Base-by-base conservation (phyloP, 805 yeast genomes). In the Kodamaea hsintzibuensis region DNA sequence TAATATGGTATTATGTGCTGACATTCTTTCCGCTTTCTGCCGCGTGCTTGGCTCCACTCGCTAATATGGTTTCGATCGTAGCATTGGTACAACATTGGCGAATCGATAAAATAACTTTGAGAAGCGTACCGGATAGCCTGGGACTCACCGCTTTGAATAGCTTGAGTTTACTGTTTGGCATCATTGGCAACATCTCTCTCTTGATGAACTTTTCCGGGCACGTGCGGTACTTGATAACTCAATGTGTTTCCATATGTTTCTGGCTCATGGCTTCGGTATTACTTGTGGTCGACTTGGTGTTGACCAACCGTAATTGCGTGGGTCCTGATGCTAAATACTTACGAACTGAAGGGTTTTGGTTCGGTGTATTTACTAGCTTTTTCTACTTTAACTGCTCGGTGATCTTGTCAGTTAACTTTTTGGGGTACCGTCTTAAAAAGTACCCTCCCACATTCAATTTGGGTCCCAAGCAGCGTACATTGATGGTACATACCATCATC, bases 31-130 rank as follows among this genome's bases (percentile, higher is more conserved):
- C 97, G 0, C 77, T 90, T 22, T 65, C 86, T 7, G 84, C 92
- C 0, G 91, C 93, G 3, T 88, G 93, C 59, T 62, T 85, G 38
- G 96, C 95, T 0, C 96, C 96, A 0, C 61, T 90, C 25, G 85
- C 93, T 6, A 89, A 89, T 60, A 80, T 88, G 77, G 78, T 84
- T 42, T 86, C 93, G 0, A 74, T 88, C 4, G 84, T 88, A 1
- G 89, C 92, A 5, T 76, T 89, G 13, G 83, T 85, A 0, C 85
- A 87, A 53, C 76, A 79, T 47, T 90, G 97, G 97, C 67, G 86
- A 50, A 45, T 63, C 4, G 64, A 67, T 19, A 63, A 58, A 2
- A 58, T 57, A 3, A 58, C 66, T 0, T 68, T 70, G 0, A 42
- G 55, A 0, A 57, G 59, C 7, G 61, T 72, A 1, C 45, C 56